Conservation (phyloP, 306 rosid genomes). For the Vicia villosa region DNA sequence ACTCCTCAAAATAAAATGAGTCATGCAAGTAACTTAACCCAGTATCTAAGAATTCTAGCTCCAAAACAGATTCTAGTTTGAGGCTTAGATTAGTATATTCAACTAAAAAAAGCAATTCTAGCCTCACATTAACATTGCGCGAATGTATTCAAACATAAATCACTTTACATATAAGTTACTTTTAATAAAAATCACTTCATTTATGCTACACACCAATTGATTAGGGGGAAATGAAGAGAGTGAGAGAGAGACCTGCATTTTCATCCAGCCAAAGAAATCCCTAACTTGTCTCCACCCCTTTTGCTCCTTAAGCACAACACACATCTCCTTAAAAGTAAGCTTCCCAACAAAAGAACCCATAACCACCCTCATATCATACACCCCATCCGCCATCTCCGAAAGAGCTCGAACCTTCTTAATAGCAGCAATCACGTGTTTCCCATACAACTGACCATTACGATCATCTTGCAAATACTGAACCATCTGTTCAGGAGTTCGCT, state of each 20-base stretch:
- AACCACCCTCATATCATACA: slow-evolving; percentile 70
- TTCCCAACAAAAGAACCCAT: slow-evolving; percentile 84
- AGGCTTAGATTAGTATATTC: background rate
- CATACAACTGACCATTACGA: slow-evolving; percentile 70
- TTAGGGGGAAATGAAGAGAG: background rate
- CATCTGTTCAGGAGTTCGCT: slow-evolving; percentile 90
- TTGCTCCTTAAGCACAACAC: slow-evolving; percentile 85
- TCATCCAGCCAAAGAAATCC: slow-evolving; percentile 93
- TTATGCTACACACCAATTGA: too few relatives aligned
- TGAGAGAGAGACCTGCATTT: slow-evolving; percentile 66
- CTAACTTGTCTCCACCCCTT: slow-evolving; percentile 89
- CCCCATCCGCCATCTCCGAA: slow-evolving; percentile 49
- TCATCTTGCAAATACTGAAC: slow-evolving; percentile 77
- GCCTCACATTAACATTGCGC: background rate
- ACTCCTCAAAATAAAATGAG: slow-evolving; percentile 15
- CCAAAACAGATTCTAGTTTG: background rate
- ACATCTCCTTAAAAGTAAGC: slow-evolving; percentile 83
- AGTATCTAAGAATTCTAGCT: background rate
- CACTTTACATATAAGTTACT: background rate
- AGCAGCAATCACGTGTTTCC: slow-evolving; percentile 84
- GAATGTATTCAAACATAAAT: background rate
- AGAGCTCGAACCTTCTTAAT: slow-evolving; percentile 66
- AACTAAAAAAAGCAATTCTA: background rate
- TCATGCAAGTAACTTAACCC: background rate
- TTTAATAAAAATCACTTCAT: background rate